Base-by-base conservation (phyloP, 2,329 filamentous ascomycete species). In the Microsporum ferrugineum region DNA sequence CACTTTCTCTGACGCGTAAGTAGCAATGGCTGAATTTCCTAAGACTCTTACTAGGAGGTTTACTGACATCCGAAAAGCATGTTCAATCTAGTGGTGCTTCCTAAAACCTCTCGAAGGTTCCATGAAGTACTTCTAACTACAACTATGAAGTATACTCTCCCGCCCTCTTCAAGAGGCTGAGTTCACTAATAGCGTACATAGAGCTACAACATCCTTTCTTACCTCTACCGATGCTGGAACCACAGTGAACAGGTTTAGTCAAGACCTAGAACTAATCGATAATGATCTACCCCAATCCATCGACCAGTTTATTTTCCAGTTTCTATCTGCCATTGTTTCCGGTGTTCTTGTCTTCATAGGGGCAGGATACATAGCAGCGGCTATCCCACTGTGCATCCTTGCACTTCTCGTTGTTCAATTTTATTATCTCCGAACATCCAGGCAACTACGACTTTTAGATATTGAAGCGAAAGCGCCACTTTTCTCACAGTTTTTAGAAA, bases 211-310 rank as follows among this genome's bases (percentile, higher is more conserved):
- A 66, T 71, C 70, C 1, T 79, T 78, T 66, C 77, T 79, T 60
- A 68, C 73, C 0, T 71, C 70, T 1, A 77, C 74, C 0, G 76
- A 79, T 63, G 74, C 73, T 10, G 77, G 77, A n/a, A 70, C 75
- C 12, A 76, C 73, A 1, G 68, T 75, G n/a, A 80, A 80, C 62
- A 57, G 55, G 27, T 80, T 80, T 65, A 75, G 72, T n/a, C 77
- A 79, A 63, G 78, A 80, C 67, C 68, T 79, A 3, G 69, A 73
- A 59, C 67, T 80, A n/a, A 75, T 79, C 12, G 78, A 80, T 57
- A 73, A 70, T 62, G 72, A 76, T 53, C 66, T 80, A 12, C 72
- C 73, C 23, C 34, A 39, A n/a, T 39, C 55, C 6, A 12, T 57
- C 17, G 55, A 57, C 36, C 55, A 57, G 8, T 23, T 31, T n/a